Percentiles rank a stretch among this genome's conserved stretches.
Evolutionary conservation across 768 basidiomycete species (phyloP).

Genomic region (Termitomyces sp.): DNA sequence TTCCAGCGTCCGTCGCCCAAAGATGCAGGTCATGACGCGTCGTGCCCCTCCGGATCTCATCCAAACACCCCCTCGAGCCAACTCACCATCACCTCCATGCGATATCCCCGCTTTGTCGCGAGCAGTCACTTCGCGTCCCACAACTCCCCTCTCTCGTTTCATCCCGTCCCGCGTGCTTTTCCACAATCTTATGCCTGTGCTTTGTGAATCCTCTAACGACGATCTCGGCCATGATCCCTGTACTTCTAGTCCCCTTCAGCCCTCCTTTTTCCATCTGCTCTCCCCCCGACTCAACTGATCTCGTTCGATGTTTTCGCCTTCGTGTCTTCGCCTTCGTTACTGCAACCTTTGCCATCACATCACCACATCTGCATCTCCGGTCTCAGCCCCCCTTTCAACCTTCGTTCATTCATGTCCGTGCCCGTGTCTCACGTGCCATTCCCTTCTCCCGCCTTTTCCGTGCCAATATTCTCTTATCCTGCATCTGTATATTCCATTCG

Average conservation of each 20-base stretch:
- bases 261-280: not conserved
- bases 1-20: conserved; percentile 29
- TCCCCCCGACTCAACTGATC: conserved; percentile 3
- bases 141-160: conserved; percentile 35
- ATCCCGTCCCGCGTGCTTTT: conserved; percentile 49
- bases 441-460: no score
- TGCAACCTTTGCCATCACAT: no score
- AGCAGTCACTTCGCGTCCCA: conserved; percentile 6
- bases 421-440: not conserved
- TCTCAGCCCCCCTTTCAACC: no score
- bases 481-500: not conserved
- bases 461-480: not conserved
- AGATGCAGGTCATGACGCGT: conserved; percentile 56
- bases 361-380: no score
- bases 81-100: conserved; percentile 3
- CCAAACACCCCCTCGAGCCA: conserved; percentile 14
- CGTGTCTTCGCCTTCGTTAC: not conserved
- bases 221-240: conserved; percentile 22
- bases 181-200: conserved; percentile 61
- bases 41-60: conserved; percentile 42
- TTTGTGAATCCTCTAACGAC: conserved; percentile 30
- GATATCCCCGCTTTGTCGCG: not conserved
- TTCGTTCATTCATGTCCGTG: not conserved
- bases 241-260: conserved; percentile 23
- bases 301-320: not conserved